Evolutionary conservation across 2,329 filamentous ascomycete genomes (phyloP), one percentile per base, ranked within the genome.

Genomic region (Stenocarpella maydis): DNA sequence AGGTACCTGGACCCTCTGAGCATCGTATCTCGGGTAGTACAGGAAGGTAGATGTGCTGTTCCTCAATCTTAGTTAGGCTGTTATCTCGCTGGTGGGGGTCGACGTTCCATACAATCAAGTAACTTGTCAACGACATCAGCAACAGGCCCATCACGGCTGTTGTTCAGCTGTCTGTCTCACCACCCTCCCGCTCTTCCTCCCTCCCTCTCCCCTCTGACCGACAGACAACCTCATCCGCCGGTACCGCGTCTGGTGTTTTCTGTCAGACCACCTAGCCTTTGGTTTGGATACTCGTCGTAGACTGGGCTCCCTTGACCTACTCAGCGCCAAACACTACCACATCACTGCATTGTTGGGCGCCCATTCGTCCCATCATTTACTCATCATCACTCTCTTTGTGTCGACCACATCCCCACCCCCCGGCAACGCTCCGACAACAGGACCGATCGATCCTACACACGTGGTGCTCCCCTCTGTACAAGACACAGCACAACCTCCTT

Each of bases 41-140:
- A n/a, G 41, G 34, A 14, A 21, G 31, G 54, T 41, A 68, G 65
- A 52, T 53, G 43, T 50, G 50, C 41, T 66, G 64, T 66, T 39
- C 34, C 37, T 55, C 31, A n/a, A 58, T 50, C 65, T 67, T 52
- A 58, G 53, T 55, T 41, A 58, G 52, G 31, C 28, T 49, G 39
- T 34, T 58, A 45, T 49, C 41, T 58, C 52, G 37, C 45, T 28
- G 63, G 52, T 67, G 63, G 63, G 63, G 61, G 61, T 41, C 55
- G 5, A 43, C 37, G 12, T 15, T 28, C 61, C 47, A 47, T 31
- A 55, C 34, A 43, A 61, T 34, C 50, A 53, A 55, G 47, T 43
- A 43, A 67, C 65, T 31, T 67, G 41, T 41, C 41, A 67, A 68
- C 68, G 63, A 60, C 61, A 66, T 69, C 68, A 69, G 53, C 53